Percentiles rank a stretch among this genome's conserved stretches.
Evolutionary conservation across 768 basidiomycete genomes (phyloP).

Genomic region (Nidularia pulvinata): DNA sequence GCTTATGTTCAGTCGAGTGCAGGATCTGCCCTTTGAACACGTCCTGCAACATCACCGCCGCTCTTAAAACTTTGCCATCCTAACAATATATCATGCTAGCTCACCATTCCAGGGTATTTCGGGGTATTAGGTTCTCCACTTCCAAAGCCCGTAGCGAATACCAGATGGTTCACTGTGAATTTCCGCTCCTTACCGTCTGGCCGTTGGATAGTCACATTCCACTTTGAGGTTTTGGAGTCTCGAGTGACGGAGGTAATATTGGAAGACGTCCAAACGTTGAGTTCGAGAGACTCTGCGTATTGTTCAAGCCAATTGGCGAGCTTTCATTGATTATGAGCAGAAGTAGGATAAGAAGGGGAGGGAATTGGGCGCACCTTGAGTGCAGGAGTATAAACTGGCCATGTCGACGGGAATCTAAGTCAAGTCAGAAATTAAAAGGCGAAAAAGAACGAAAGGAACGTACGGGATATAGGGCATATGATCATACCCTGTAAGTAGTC

Average conservation of each 20-base stretch:
- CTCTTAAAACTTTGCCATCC: background rate
- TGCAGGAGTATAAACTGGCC: constrained; percentile 53
- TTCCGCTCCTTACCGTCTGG: constrained; percentile 34
- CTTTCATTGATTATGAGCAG: constrained; percentile 7
- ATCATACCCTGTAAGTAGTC: constrained; percentile 34
- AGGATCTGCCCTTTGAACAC: constrained; percentile 36
- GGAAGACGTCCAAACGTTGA: constrained; percentile 64
- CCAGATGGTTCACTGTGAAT: constrained; percentile 45
- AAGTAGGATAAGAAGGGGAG: background rate
- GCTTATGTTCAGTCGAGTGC: constrained; percentile 51
- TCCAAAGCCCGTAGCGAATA: constrained; percentile 54
- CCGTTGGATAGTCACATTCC: background rate
- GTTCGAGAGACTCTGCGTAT: constrained; percentile 58
- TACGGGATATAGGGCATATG: constrained; percentile 54
- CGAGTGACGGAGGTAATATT: constrained; percentile 2
- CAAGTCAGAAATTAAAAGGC: too few species aligned
- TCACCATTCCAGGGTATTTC: constrained; percentile 37
- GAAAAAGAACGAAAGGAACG: too few species aligned
- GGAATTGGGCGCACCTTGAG: constrained; percentile 30
- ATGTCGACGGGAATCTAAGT: constrained; percentile 42
- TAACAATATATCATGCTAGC: background rate
- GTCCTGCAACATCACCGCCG: background rate
- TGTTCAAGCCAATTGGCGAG: constrained; percentile 67
- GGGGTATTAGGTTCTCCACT: constrained; percentile 46
- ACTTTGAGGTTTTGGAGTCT: background rate